Evolutionary conservation across 805 yeast species (phyloP), one percentile per base, ranked within the genome.

Genomic region (Blastobotrys attinorum): DNA sequence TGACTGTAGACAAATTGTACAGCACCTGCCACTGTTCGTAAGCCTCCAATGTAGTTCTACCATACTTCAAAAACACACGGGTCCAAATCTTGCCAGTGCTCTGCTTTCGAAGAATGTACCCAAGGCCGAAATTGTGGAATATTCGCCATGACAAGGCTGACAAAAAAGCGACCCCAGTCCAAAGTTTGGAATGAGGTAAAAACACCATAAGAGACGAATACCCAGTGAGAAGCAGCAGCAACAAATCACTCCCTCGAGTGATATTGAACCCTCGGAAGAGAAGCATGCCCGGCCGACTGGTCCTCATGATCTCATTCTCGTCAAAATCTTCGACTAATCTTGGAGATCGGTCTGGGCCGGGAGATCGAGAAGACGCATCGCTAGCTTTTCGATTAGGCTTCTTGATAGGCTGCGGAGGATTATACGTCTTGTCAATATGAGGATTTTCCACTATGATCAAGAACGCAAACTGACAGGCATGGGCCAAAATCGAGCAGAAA

Each of bases 401-500:
- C 22, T 40, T 25, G 17, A 39, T 22, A 13, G 57, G 52, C 15
- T 53, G 52, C 6, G 58, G 50, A 3, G 67, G 51, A 31, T 57
- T 57, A 52, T 66, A 85, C 15, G 82, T 83, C 64, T 81, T 83
- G 47, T 83, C 88, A 53, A 85, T 85, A 62, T 84, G 95, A 22
- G 95, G 95, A 54, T 81, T 83, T 61, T 85, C 95, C 39, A 85
- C 88, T 49, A 69, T 70, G 50, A 79, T 78, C 60, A 85, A 66
- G 55, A 85, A 85, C 21, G 77, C 69, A 72, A 85, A 84, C 60
- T 85, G 95, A 43, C 76, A 67, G 42, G 81, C 72, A 61, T 85
- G 95, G 8, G 92, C 95, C 46, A 77, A 62, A 13, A 84, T 64
- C 1, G 94, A 83, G 23, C 82, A 80, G 13, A 74, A 62, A 49